Percentiles rank a stretch among this genome's conserved stretches.
Conservation (phyloP, 331 rosid species). For the Telfairia occidentalis region DNA sequence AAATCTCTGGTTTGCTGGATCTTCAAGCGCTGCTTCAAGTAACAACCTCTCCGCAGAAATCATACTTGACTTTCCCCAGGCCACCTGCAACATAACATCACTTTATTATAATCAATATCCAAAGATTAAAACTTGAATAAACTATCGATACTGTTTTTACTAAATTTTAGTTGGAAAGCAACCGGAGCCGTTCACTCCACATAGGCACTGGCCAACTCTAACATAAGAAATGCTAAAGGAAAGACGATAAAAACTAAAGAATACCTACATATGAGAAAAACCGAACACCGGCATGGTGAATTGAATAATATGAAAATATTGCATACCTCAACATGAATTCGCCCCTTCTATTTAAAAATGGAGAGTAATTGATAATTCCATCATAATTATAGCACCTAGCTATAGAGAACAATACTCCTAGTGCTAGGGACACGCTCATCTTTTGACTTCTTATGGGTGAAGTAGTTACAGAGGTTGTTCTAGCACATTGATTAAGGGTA, state of each 20-base stretch:
- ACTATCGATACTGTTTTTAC: background rate
- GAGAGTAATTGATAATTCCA: background rate
- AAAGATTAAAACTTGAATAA: background rate
- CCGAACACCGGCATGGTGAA: background rate
- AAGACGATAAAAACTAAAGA: background rate
- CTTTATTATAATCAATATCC: background rate
- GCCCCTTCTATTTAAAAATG: background rate
- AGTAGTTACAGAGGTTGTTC: background rate
- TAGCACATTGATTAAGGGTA: background rate
- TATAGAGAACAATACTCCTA: background rate
- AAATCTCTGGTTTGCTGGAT: conserved; percentile 43
- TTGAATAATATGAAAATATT: background rate
- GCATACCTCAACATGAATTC: background rate
- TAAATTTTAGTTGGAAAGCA: background rate
- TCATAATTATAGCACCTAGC: background rate
- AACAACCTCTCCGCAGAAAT: conserved; percentile 34
- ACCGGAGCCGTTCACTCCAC: background rate
- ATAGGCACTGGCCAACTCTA: background rate
- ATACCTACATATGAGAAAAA: background rate
- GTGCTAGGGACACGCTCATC: background rate
- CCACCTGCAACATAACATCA: conserved; percentile 24
- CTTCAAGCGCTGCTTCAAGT: conserved; percentile 31
- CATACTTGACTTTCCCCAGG: conserved; percentile 48
- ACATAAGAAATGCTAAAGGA: background rate
- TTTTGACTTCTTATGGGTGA: background rate